A percentile compares a stretch with the other conserved stretches of the same genome.
These are phyloP conservation scores for Agaricus blazei DNA, from an alignment of 768 basidiomycete species.

Conservation along the genomic window DNA sequence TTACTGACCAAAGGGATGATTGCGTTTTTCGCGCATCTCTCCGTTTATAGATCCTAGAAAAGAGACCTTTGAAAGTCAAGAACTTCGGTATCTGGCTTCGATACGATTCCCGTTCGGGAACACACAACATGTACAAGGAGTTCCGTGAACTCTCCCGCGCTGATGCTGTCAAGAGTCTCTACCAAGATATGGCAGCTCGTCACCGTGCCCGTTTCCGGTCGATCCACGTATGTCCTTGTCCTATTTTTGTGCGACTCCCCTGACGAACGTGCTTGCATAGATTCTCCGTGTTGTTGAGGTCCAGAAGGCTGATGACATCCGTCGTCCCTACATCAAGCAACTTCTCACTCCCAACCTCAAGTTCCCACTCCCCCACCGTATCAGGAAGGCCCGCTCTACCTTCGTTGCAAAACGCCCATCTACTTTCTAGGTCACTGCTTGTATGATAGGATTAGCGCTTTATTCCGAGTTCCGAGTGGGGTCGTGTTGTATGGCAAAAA, in stretches of 20 bases:
- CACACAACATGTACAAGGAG: slow-evolving; percentile 99
- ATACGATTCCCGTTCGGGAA: slow-evolving; percentile 98
- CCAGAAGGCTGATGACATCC: slow-evolving; percentile 85
- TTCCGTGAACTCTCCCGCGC: slow-evolving; percentile 94
- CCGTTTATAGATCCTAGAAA: slow-evolving; percentile 83
- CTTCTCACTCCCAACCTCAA: slow-evolving; percentile 85
- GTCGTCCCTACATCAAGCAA: slow-evolving; percentile 98
- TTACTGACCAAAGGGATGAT: slow-evolving; percentile 35
- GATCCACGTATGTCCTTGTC: slow-evolving; percentile 68
- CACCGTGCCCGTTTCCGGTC: slow-evolving; percentile 99
- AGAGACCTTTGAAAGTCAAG: slow-evolving; percentile 97
- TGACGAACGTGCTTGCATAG: slow-evolving; percentile 30
- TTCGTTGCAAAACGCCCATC: slow-evolving; percentile 75
- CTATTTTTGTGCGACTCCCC: not conserved
- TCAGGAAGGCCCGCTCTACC: slow-evolving; percentile 70
- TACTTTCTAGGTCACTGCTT: slow-evolving; percentile 50
- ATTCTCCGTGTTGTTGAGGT: slow-evolving; percentile 98
- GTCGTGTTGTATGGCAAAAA: not conserved
- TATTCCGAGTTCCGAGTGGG: no score
- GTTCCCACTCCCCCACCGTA: slow-evolving; percentile 95
- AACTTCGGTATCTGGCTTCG: slow-evolving; percentile 99
- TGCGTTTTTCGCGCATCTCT: slow-evolving; percentile 22
- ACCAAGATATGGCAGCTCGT: slow-evolving; percentile 99
- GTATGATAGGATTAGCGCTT: not conserved
- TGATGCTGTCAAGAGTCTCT: slow-evolving; percentile 93